A percentile compares a stretch with the other conserved stretches of the same genome.
These are phyloP conservation scores for Vanrija sp. DNA, from an alignment of 1,284 basidiomycete genomes.

Conservation along the genomic window DNA sequence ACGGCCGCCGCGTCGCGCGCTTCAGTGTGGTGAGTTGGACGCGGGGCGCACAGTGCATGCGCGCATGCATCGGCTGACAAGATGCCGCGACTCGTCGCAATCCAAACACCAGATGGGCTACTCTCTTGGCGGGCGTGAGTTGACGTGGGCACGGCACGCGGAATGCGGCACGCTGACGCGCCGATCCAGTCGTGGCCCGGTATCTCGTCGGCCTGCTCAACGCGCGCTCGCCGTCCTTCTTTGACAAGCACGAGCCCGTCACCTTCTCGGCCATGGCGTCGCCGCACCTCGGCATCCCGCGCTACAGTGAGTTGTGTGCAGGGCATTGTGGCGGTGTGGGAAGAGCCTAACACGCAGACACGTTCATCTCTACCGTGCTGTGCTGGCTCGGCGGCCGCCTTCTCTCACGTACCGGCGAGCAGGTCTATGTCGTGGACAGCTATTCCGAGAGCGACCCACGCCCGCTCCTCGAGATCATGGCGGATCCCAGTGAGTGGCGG, in stretches of 20 bases:
- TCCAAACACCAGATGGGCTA: slow-evolving; percentile 36
- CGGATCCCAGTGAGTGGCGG: slow-evolving; percentile 64
- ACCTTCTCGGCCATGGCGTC: slow-evolving; percentile 44
- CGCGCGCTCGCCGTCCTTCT: slow-evolving; percentile 42
- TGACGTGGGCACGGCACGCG: background rate
- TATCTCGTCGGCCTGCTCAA: slow-evolving; percentile 43
- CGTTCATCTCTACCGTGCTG: slow-evolving; percentile 60
- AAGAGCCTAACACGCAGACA: slow-evolving; percentile 27
- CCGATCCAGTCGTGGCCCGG: slow-evolving; percentile 39
- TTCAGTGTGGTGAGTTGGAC: slow-evolving; percentile 39
- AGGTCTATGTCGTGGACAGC: slow-evolving; percentile 69
- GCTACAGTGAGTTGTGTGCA: slow-evolving; percentile 31
- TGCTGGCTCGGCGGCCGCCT: slow-evolving; percentile 64
- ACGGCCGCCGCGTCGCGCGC: slow-evolving; percentile 27
- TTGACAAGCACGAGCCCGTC: slow-evolving; percentile 31
- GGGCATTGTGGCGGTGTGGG: too few relatives aligned
- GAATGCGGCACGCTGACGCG: too few relatives aligned
- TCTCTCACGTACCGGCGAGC: slow-evolving; percentile 78
- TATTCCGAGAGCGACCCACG: slow-evolving; percentile 63
- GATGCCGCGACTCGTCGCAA: too few relatives aligned
- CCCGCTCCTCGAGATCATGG: slow-evolving; percentile 75
- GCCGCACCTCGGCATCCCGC: slow-evolving; percentile 39
- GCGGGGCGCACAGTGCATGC: background rate
- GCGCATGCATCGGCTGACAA: background rate
- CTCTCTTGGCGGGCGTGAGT: slow-evolving; percentile 45